phyloP scores from a whole-genome alignment of 2,329 filamentous ascomycete genomes.

The Calonectria ilicicola region DNA sequence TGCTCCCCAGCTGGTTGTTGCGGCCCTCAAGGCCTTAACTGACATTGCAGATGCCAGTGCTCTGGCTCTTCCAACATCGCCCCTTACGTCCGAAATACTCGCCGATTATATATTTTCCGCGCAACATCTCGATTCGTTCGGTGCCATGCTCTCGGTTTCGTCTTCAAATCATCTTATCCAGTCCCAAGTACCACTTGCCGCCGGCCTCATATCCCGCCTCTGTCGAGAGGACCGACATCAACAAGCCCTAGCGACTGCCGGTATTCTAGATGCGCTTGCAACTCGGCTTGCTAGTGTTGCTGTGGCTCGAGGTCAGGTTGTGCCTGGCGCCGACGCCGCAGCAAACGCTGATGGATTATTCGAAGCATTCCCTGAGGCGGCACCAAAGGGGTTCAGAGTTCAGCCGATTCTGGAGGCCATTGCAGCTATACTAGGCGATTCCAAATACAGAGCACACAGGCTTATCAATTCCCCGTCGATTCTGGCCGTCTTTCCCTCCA shows the following conservation, averaged over 20 bases:
- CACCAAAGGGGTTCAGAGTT: slow-evolving; percentile 70
- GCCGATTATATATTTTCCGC: slow-evolving; percentile 74
- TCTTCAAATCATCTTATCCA: slow-evolving; percentile 65
- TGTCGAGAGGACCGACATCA: slow-evolving; percentile 79
- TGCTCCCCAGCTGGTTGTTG: slow-evolving; percentile 75
- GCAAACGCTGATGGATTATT: slow-evolving; percentile 66
- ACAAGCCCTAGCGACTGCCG: slow-evolving; percentile 75
- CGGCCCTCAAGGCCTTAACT: slow-evolving; percentile 80
- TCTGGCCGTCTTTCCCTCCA: slow-evolving; percentile 74
- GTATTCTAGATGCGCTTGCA: slow-evolving; percentile 83
- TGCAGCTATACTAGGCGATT: slow-evolving; percentile 80
- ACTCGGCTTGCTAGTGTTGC: slow-evolving; percentile 79
- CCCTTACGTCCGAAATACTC: slow-evolving; percentile 62
- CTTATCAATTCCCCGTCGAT: slow-evolving; percentile 77
- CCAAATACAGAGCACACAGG: slow-evolving; percentile 80
- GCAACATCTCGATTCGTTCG: slow-evolving; percentile 71
- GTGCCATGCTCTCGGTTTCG: slow-evolving; percentile 72
- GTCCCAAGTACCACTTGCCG: slow-evolving; percentile 71
- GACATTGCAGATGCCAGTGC: slow-evolving; percentile 76
- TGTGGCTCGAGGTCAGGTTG: slow-evolving; percentile 75
- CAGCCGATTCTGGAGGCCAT: slow-evolving; percentile 82
- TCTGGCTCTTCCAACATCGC: slow-evolving; percentile 63
- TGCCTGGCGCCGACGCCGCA: slow-evolving; percentile 71
- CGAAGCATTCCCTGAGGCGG: slow-evolving; percentile 71
- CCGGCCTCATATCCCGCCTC: slow-evolving; percentile 66